Base-by-base conservation (phyloP, 306 rosid species). In the Vigna unguiculata region DNA sequence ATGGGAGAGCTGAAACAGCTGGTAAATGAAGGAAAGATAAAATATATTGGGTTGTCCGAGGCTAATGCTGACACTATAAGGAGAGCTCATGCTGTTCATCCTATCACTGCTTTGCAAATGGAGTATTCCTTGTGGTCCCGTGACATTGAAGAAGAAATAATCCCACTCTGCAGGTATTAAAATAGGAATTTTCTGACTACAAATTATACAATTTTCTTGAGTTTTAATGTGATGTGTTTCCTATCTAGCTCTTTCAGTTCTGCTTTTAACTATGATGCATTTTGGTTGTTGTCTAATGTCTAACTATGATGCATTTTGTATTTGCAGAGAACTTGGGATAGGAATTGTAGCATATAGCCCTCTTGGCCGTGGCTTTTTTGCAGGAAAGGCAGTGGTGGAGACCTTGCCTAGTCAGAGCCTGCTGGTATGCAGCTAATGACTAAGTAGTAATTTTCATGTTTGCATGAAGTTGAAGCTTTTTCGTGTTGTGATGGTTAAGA, bases 311-410 rank as follows among this genome's bases (percentile, higher is more conserved):
- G 30, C n/a, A 45, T 54, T 16, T 25, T 49, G 41, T 34, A 24
- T 55, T 72, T 59, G 43, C 76, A 91, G 92, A 67, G 87, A 91
- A 60, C 87, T 91, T 14, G 97, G 93, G 69, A 91, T 87, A 32
- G 93, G 91, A 47, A 86, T 91, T 48, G 93, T 91, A 17, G 86
- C 91, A 36, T 89, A 89, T 75, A 86, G 92, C 73, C 92, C 97
- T 40, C 93, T 91, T 48, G 92, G 93, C 19, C 85, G 90, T 6
- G 97, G 97, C 8, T 89, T 91, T 63, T 87, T 91, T 9, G 92
- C 89, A 1, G 97, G 97, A 62, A 91, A 89, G 76, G 93, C 91
- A 9, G 90, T 84, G 69, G 64, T 69, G 32, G 92, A 89, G 66
- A 72, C 78, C 47, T 77, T 91, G 79, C 87, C 91, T 34, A 54